phyloP scores from a whole-genome alignment of 2,329 filamentous ascomycete species.

The Phialocephala subalpina region DNA sequence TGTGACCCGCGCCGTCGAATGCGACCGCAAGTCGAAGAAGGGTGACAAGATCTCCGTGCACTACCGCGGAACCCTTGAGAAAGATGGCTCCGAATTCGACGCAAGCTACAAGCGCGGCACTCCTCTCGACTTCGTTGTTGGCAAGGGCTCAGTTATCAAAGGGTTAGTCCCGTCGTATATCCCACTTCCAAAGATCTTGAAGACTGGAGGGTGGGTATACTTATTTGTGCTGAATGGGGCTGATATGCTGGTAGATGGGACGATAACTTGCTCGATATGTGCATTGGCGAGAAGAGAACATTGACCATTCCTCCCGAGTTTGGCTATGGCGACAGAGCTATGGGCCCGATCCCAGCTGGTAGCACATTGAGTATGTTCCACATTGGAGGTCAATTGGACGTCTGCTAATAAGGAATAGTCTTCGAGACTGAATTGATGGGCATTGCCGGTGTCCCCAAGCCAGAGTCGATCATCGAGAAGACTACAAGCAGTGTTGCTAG shows the following conservation, averaged over 20 bases:
- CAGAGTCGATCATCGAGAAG: conserved; percentile 35
- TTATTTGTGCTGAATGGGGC: conserved; percentile 2
- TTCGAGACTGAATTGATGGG: conserved; percentile 92
- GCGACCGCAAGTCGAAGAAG: conserved; percentile 77
- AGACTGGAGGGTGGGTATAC: neutral
- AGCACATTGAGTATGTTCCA: conserved; percentile 73
- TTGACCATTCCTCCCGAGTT: conserved; percentile 88
- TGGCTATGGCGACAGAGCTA: conserved; percentile 79
- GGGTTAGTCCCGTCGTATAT: conserved; percentile 63
- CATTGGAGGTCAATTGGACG: conserved; percentile 17
- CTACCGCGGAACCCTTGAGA: conserved; percentile 83
- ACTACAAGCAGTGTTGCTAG: conserved; percentile 40
- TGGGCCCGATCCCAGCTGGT: conserved; percentile 85
- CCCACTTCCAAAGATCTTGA: neutral
- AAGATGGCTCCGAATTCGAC: conserved; percentile 83
- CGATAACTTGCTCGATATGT: conserved; percentile 89
- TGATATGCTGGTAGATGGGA: conserved; percentile 72
- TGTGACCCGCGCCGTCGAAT: conserved; percentile 76
- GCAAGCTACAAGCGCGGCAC: conserved; percentile 79
- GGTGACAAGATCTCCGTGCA: conserved; percentile 88
- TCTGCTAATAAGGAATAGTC: conserved; percentile 56
- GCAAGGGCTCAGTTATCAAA: conserved; percentile 85
- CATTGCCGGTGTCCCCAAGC: conserved; percentile 73
- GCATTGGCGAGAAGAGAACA: conserved; percentile 90
- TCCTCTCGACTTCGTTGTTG: conserved; percentile 83